Evolutionary conservation across 176 grass and related monocot species (phyloP).

Genomic region (Tuctoria greenei): DNA sequence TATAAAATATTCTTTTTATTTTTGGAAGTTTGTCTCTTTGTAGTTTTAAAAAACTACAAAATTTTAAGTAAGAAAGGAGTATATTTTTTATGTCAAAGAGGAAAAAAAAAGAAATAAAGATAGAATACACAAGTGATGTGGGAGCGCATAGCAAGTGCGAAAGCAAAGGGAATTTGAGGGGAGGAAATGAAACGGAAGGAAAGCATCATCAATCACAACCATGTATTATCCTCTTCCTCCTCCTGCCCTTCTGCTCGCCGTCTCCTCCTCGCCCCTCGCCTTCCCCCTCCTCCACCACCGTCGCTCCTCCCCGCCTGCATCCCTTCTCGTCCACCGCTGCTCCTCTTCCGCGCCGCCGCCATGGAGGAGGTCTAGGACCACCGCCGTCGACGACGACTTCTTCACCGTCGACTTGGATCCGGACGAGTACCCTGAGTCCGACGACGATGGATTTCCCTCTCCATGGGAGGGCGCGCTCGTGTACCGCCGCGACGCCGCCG

Average conservation of each 20-base stretch:
- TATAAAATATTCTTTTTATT: too few species aligned
- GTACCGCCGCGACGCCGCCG: constrained; percentile 67
- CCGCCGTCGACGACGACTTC: constrained; percentile 15
- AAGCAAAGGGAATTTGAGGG: too few species aligned
- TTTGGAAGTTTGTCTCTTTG: too few species aligned
- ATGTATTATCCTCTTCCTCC: constrained; percentile 18
- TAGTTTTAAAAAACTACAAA: too few species aligned
- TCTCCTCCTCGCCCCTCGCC: background rate
- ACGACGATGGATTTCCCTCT: constrained; percentile 17
- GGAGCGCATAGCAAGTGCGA: too few species aligned
- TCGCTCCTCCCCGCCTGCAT: background rate
- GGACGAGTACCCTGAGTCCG: background rate
- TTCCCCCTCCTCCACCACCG: background rate
- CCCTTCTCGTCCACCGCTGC: background rate
- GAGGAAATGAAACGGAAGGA: background rate
- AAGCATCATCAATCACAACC: too few species aligned
- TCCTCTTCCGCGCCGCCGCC: background rate
- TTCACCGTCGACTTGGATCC: constrained; percentile 46
- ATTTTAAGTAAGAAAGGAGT: too few species aligned
- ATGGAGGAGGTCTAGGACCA: background rate
- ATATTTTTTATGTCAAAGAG: too few species aligned
- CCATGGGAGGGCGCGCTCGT: constrained; percentile 77
- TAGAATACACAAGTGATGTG: too few species aligned
- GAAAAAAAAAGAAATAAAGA: too few species aligned
- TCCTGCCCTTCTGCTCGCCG: background rate